phyloP scores from a whole-genome alignment of 768 basidiomycete genomes.

The Macrolepiota dolichaula region DNA sequence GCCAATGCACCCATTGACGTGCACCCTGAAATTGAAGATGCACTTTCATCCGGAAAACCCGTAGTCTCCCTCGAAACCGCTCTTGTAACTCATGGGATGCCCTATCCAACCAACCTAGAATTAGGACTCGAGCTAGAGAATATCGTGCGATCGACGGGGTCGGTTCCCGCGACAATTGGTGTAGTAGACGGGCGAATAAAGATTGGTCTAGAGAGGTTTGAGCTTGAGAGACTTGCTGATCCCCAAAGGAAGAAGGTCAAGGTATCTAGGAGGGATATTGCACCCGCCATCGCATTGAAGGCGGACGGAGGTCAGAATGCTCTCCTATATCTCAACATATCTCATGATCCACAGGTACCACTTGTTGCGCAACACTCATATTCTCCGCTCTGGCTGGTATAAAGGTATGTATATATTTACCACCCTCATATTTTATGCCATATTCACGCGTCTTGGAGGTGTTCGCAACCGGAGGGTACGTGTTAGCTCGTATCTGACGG shows the following conservation, averaged over 20 bases:
- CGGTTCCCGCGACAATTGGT: conserved; percentile 90
- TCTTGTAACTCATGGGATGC: conserved; percentile 90
- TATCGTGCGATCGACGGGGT: conserved; percentile 70
- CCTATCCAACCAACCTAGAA: conserved; percentile 71
- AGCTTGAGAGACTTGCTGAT: conserved; percentile 70
- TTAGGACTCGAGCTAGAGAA: conserved; percentile 69
- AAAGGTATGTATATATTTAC: conserved; percentile 52
- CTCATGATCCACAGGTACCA: conserved; percentile 49
- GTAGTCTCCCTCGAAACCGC: conserved; percentile 92
- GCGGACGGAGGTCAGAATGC: conserved; percentile 64
- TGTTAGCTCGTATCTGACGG: conserved; percentile 19
- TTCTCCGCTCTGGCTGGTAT: conserved; percentile 83
- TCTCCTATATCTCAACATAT: neutral
- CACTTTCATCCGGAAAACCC: conserved; percentile 58
- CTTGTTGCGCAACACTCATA: conserved; percentile 70
- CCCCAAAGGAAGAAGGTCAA: conserved; percentile 47
- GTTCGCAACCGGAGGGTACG: conserved; percentile 93
- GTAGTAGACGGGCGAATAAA: conserved; percentile 81
- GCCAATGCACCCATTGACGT: conserved; percentile 52
- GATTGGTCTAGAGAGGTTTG: conserved; percentile 66
- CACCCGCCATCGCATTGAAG: conserved; percentile 62
- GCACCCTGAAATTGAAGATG: conserved; percentile 82
- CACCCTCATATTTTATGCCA: neutral
- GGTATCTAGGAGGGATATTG: conserved; percentile 80
- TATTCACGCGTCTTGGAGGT: conserved; percentile 42